These are phyloP conservation scores for Phaeosphaeria sp. DNA, from an alignment of 2,329 filamentous ascomycete genomes.

Conservation along the genomic window DNA sequence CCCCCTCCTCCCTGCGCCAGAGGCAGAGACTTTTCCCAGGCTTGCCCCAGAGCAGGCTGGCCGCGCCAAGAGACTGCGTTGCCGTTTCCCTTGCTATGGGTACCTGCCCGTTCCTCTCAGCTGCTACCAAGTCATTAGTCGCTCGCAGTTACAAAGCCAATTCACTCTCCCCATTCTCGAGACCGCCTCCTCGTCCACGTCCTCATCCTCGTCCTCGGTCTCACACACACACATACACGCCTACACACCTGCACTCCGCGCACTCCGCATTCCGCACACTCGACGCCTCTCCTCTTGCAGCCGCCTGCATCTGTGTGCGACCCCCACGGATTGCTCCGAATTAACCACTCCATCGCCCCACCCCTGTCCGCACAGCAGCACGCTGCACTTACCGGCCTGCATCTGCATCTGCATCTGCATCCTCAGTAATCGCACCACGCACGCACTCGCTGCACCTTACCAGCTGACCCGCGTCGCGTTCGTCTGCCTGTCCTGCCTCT, in stretches of 20 bases:
- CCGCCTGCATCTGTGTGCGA: neutral
- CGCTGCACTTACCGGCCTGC: conserved; percentile 18
- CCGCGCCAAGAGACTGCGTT: neutral
- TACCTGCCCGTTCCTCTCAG: neutral
- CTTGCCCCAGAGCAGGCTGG: neutral
- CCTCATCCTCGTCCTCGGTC: too few relatives aligned
- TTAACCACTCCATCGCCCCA: conserved; percentile 18
- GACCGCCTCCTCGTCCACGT: neutral
- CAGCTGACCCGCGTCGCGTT: conserved; percentile 32
- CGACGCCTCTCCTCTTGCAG: conserved; percentile 1
- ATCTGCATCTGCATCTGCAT: conserved; percentile 2
- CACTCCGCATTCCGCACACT: conserved; percentile 12
- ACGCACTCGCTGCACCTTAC: conserved; percentile 1
- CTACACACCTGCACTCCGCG: neutral
- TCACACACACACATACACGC: too few relatives aligned
- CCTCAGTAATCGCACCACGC: conserved; percentile 8
- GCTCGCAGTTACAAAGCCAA: neutral
- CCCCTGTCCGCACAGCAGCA: conserved; percentile 6
- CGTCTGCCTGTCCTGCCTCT: conserved; percentile 14
- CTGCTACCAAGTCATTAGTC: neutral
- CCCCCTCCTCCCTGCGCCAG: neutral
- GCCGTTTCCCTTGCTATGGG: neutral
- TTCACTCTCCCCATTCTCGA: neutral
- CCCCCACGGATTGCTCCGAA: conserved; percentile 32
- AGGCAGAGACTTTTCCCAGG: neutral